Base-by-base conservation (phyloP, 495 filamentous ascomycete species). In the Astrothelium macrocarpum region DNA sequence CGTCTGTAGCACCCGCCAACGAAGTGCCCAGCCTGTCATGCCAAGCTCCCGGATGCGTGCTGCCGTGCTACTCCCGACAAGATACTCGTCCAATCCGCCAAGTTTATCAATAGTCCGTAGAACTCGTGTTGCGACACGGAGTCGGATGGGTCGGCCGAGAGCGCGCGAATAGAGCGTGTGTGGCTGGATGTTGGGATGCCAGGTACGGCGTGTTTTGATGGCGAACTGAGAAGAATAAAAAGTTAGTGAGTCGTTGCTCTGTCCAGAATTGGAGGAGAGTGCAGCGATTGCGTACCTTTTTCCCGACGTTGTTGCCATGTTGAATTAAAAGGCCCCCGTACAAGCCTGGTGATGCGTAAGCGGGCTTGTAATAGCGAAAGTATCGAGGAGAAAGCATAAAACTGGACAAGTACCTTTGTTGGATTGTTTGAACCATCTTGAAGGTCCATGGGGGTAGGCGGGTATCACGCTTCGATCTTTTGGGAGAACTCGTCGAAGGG, bases 11-110 rank as follows among this genome's bases (percentile, higher is more conserved):
- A 97, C 76, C 66, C 84, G 78, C 89, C 90, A 95, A 69, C 94
- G 78, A 66, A 97, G 77, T 60, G 83, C 78, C 94, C 94, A 98
- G 14, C 94, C 94, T 65, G 84, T 86, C 60, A 90, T 81, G 2
- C 94, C 94, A 62, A 98, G 77, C 68, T 95, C 89, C 78, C 85
- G 89, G 53, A 97, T 78, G 63, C 95, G 79, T 36, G 75, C 81
- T 14, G 85, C 73, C 72, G 87, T 90, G 70, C 82, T 80, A 16
- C 49, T 56, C 49, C 88, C 88, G 4, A 96, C 76, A 32, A 98
- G 78, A 76, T 98, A 98, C 64, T 89, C 85, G 75, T 98, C 94
- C 65, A 98, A 77, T 25, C 94, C 91, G 31, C 93, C 93, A 14
- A 82, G 79, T 69, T 92, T 95, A 71, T 90, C 83, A 67, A 98